Conservation (phyloP, 2,329 filamentous ascomycete species). For the Xenosphaeropsis pyriputrescens region DNA sequence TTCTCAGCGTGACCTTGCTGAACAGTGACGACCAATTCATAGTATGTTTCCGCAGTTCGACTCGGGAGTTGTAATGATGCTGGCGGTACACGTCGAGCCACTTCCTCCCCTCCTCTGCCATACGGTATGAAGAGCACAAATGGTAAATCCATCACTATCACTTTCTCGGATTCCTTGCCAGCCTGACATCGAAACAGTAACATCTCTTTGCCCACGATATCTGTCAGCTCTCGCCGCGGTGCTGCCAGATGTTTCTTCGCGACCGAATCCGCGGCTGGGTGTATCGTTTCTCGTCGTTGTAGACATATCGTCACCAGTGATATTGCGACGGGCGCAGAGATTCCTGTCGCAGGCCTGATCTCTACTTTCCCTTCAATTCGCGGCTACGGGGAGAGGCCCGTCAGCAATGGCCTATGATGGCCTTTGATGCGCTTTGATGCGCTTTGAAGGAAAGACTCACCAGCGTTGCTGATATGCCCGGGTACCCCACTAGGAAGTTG, state of each 20-base stretch:
- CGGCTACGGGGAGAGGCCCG: constrained; percentile 40
- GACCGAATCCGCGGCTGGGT: constrained; percentile 87
- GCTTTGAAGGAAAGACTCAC: constrained; percentile 39
- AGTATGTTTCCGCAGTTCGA: constrained; percentile 91
- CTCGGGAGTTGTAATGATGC: constrained; percentile 82
- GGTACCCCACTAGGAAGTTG: constrained; percentile 92
- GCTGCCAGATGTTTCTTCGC: constrained; percentile 85
- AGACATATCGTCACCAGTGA: constrained; percentile 91
- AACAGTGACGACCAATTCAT: constrained; percentile 90
- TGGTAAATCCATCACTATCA: constrained; percentile 91
- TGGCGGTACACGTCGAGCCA: constrained; percentile 77
- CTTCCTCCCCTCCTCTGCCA: constrained; percentile 79
- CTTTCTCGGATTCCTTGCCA: constrained; percentile 73
- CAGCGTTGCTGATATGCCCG: constrained; percentile 92
- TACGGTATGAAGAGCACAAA: constrained; percentile 97
- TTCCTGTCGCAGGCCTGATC: constrained; percentile 73
- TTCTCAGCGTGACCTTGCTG: constrained; percentile 81
- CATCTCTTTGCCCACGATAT: constrained; percentile 93
- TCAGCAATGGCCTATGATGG: constrained; percentile 2
- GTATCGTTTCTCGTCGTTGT: constrained; percentile 88
- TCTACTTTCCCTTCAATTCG: constrained; percentile 97
- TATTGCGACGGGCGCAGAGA: constrained; percentile 77
- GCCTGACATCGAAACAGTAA: constrained; percentile 76
- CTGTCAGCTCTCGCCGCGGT: constrained; percentile 77
- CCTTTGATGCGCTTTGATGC: constrained; percentile 9